phyloP scores from a whole-genome alignment of 2,329 filamentous ascomycete species.

The Diaporthe caulivora region DNA sequence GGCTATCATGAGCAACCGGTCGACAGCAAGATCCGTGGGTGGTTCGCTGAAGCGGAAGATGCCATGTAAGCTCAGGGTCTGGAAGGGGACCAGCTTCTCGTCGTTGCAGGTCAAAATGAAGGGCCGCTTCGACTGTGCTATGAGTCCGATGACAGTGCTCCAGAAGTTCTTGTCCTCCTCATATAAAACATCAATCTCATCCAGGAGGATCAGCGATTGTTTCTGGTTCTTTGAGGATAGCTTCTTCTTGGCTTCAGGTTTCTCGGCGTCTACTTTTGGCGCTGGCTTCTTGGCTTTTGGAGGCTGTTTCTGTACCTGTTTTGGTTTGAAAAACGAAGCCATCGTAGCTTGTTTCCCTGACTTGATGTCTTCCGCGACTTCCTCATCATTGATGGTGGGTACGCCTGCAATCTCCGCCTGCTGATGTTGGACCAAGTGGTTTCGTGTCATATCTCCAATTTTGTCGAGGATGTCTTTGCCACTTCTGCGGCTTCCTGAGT shows the following conservation, averaged over 20 bases:
- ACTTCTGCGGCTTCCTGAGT: constrained; percentile 83
- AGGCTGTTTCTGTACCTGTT: constrained; percentile 49
- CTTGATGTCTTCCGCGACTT: constrained; percentile 69
- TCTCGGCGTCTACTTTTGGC: constrained; percentile 48
- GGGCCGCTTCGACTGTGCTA: constrained; percentile 87
- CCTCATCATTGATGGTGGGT: constrained; percentile 54
- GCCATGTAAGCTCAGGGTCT: constrained; percentile 82
- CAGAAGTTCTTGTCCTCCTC: constrained; percentile 98
- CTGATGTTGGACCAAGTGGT: constrained; percentile 81
- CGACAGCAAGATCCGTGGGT: constrained; percentile 74
- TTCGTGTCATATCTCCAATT: constrained; percentile 96
- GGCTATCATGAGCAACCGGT: constrained; percentile 85
- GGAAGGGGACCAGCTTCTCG: constrained; percentile 82
- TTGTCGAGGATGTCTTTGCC: constrained; percentile 92
- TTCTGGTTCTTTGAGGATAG: constrained; percentile 73
- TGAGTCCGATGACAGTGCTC: constrained; percentile 82
- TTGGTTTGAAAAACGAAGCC: constrained; percentile 82
- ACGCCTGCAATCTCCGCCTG: constrained; percentile 49
- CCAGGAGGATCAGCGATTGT: constrained; percentile 92
- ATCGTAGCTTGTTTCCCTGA: constrained; percentile 83
- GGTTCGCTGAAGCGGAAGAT: constrained; percentile 82
- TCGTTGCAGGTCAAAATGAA: constrained; percentile 97
- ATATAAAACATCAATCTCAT: constrained; percentile 94
- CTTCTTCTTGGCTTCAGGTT: constrained; percentile 48
- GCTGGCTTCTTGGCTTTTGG: constrained; percentile 46